phyloP scores from a whole-genome alignment of 805 yeast species.

The Kuraishia piskuri region DNA sequence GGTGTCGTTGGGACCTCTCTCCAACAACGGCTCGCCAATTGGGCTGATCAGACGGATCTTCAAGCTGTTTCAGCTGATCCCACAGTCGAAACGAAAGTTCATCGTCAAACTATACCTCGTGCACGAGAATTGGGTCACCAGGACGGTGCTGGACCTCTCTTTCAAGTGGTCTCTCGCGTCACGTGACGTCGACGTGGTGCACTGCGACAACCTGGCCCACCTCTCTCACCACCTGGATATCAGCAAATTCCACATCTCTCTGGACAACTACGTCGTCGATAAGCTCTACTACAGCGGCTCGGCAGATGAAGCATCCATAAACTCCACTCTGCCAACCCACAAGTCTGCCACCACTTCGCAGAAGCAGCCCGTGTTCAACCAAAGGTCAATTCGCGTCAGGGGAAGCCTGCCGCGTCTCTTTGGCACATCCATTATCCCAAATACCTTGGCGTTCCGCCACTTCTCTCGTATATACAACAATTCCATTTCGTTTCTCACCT shows the following conservation, averaged over 20 bases:
- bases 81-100: constrained; percentile 43
- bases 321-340: too few relatives aligned
- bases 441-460: constrained; percentile 16
- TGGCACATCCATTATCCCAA: not conserved
- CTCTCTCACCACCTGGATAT: constrained; percentile 56
- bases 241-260: constrained; percentile 64
- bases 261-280: constrained; percentile 57
- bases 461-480: constrained; percentile 24
- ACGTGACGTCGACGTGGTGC: constrained; percentile 13
- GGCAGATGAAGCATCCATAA: too few relatives aligned
- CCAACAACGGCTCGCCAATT: not conserved
- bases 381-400: not conserved
- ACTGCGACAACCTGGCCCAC: constrained; percentile 26
- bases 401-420: not conserved
- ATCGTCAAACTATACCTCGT: constrained; percentile 65
- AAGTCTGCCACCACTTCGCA: too few relatives aligned
- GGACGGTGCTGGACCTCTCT: constrained; percentile 66
- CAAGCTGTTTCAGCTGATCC: constrained; percentile 43
- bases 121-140: constrained; percentile 86
- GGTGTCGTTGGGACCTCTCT: not conserved
- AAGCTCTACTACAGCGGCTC: constrained; percentile 42
- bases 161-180: constrained; percentile 36
- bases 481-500: constrained; percentile 19
- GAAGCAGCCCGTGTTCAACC: constrained; percentile 14
- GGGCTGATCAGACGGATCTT: constrained; percentile 9